These are phyloP conservation scores for Aspergillus sojae DNA, from an alignment of 2,329 filamentous ascomycete species.

Conservation along the genomic window DNA sequence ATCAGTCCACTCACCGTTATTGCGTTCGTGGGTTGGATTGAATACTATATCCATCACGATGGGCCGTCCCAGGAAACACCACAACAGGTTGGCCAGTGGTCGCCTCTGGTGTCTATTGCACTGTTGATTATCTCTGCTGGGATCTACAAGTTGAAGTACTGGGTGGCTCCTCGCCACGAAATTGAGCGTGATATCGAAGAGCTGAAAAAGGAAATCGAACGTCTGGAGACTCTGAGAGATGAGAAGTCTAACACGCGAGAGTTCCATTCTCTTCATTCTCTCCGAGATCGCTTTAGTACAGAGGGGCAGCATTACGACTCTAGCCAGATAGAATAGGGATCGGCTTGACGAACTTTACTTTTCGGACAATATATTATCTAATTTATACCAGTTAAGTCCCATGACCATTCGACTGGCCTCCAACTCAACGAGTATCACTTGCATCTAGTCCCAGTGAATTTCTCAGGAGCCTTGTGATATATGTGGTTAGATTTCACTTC, in stretches of 20 bases:
- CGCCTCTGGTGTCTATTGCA: slow-evolving; percentile 28
- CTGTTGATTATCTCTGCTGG: slow-evolving; percentile 33
- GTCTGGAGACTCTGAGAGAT: neutral
- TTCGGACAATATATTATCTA: neutral
- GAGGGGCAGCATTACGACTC: neutral
- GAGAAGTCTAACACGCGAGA: neutral
- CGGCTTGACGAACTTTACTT: neutral
- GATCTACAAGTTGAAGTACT: slow-evolving; percentile 30
- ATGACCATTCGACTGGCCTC: too few species aligned
- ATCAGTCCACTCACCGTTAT: slow-evolving; percentile 33
- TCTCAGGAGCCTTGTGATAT: too few species aligned
- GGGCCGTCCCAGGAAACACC: slow-evolving; percentile 31
- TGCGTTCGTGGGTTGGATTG: slow-evolving; percentile 37
- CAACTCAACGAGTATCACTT: too few species aligned
- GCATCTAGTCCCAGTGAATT: too few species aligned
- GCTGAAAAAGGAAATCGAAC: slow-evolving; percentile 12
- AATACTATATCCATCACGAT: slow-evolving; percentile 34
- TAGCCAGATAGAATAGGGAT: neutral
- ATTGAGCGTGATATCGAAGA: slow-evolving; percentile 32
- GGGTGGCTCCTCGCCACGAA: slow-evolving; percentile 29
- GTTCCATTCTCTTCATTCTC: neutral
- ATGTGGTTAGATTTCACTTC: too few species aligned
- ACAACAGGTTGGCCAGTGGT: slow-evolving; percentile 37
- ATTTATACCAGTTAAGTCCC: too few species aligned
- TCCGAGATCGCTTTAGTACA: neutral